phyloP scores from a whole-genome alignment of 2,329 filamentous ascomycete genomes.

The Talaromyces marneffei region DNA sequence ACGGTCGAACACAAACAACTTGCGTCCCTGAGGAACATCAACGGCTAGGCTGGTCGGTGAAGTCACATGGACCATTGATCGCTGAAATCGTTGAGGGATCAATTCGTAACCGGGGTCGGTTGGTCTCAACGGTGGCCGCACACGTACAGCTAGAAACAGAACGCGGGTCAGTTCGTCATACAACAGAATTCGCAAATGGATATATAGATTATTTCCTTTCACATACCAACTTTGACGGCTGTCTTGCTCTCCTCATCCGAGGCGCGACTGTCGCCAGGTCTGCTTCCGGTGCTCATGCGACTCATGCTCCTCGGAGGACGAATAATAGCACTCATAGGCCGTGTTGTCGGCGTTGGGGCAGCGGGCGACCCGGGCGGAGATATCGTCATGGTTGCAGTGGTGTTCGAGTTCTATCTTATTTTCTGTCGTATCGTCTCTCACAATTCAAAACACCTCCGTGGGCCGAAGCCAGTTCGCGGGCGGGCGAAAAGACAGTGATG shows the following conservation, averaged over 20 bases:
- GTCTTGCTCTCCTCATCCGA: slow-evolving; percentile 89
- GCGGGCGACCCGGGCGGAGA: slow-evolving; percentile 65
- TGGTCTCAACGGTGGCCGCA: slow-evolving; percentile 77
- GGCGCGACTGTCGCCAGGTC: slow-evolving; percentile 68
- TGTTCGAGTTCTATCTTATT: neutral
- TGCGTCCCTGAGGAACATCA: slow-evolving; percentile 85
- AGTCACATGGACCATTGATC: slow-evolving; percentile 83
- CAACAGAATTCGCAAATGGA: neutral
- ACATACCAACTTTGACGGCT: slow-evolving; percentile 93
- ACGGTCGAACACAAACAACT: slow-evolving; percentile 93
- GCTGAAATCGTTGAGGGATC: slow-evolving; percentile 91
- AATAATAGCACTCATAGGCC: slow-evolving; percentile 77
- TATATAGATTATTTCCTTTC: slow-evolving; percentile 16
- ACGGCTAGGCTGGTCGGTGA: slow-evolving; percentile 80
- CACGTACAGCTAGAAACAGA: slow-evolving; percentile 69
- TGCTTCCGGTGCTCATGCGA: slow-evolving; percentile 74
- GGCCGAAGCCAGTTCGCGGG: slow-evolving; percentile 10
- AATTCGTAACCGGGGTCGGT: slow-evolving; percentile 89
- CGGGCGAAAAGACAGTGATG: neutral
- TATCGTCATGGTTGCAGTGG: slow-evolving; percentile 50
- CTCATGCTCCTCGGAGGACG: slow-evolving; percentile 72
- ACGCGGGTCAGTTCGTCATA: neutral
- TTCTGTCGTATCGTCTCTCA: neutral
- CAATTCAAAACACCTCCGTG: slow-evolving; percentile 8
- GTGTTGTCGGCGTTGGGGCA: slow-evolving; percentile 46